Evolutionary conservation across 495 filamentous ascomycete species (phyloP).

Genomic region (Trichoderma asperelloides): DNA sequence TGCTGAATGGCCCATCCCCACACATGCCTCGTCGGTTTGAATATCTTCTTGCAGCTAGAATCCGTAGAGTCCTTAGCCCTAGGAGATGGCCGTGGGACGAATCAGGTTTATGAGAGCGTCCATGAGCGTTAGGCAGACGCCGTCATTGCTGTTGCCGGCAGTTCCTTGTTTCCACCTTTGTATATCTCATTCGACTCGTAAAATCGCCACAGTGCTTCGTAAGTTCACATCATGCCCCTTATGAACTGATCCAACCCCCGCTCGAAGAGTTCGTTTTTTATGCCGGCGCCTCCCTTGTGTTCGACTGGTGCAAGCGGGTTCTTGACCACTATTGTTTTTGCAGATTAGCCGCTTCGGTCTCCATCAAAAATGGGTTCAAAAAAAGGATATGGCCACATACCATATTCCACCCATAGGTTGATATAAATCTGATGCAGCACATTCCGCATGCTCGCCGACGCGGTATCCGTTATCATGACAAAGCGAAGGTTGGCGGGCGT

Average conservation of each 20-base stretch:
- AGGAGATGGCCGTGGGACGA: background rate
- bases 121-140: background rate
- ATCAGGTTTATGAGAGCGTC: background rate
- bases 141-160: background rate
- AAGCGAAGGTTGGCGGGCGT: slow-evolving; percentile 91
- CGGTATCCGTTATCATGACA: slow-evolving; percentile 90
- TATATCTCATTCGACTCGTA: background rate
- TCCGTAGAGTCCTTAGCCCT: background rate
- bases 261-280: slow-evolving; percentile 92
- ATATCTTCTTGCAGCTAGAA: background rate
- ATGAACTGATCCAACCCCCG: slow-evolving; percentile 82
- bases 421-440: slow-evolving; percentile 98
- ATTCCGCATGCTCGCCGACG: slow-evolving; percentile 79
- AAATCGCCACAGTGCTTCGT: background rate
- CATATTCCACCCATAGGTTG: slow-evolving; percentile 93
- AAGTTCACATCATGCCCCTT: slow-evolving; percentile 38
- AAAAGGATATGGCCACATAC: slow-evolving; percentile 36
- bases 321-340: slow-evolving; percentile 61
- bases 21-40: background rate
- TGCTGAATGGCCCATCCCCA: background rate
- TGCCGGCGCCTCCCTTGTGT: slow-evolving; percentile 78
- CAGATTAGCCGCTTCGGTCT: slow-evolving; percentile 12
- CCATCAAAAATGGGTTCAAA: background rate
- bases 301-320: slow-evolving; percentile 87
- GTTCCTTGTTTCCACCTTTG: background rate